phyloP scores from a whole-genome alignment of 225 moss, liverwort and hornwort genomes.

The Sphagnum tenellum region DNA sequence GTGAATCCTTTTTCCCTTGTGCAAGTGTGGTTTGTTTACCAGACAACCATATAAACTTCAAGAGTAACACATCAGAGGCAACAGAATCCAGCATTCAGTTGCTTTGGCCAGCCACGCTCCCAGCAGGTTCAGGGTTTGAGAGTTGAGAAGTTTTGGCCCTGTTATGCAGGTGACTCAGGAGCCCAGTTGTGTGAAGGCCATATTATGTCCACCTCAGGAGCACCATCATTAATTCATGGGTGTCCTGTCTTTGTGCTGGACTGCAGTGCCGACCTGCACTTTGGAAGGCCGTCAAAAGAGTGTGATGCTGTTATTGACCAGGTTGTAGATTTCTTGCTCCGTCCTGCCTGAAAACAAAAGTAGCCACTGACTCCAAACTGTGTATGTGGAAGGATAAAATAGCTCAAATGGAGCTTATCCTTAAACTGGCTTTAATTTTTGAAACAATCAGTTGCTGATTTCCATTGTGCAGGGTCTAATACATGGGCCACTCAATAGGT shows the following conservation, averaged over 20 bases:
- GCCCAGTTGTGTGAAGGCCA: slow-evolving; percentile 21
- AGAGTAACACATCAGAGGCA: background rate
- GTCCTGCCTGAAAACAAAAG: background rate
- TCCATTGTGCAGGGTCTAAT: no score
- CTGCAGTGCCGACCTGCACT: slow-evolving; percentile 29
- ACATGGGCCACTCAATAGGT: no score
- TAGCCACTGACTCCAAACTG: no score
- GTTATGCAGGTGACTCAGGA: slow-evolving; percentile 19
- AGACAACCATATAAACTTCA: background rate
- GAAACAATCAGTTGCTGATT: no score
- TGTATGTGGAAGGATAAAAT: no score
- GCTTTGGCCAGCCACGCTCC: no score
- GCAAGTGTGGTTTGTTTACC: no score
- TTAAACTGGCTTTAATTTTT: no score
- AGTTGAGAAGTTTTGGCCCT: background rate
- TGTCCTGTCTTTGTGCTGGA: slow-evolving; percentile 38
- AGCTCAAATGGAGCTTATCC: no score
- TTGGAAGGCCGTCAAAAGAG: slow-evolving; percentile 24
- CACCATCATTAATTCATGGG: slow-evolving; percentile 28
- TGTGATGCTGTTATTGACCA: slow-evolving; percentile 30
- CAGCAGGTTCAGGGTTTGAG: background rate
- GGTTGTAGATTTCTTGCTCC: slow-evolving; percentile 30
- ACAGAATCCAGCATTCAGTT: background rate
- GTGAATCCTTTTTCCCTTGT: no score
- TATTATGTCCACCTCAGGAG: slow-evolving; percentile 9